phyloP scores from a whole-genome alignment of 2,329 filamentous ascomycete genomes.

The Paraphaeosphaeria minitans region DNA sequence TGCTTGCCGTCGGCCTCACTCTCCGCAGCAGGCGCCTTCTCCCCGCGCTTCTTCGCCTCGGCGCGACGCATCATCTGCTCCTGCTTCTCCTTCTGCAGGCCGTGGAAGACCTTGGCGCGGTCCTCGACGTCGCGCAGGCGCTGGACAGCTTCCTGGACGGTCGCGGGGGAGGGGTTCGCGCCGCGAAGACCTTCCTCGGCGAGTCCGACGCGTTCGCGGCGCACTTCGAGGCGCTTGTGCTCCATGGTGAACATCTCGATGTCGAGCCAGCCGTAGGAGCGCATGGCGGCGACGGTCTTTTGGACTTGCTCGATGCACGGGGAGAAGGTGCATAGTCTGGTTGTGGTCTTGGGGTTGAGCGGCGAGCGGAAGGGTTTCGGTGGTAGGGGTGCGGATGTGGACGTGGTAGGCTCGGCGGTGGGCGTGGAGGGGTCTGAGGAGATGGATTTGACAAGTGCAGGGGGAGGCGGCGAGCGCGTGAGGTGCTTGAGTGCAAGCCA shows the following conservation, averaged over 20 bases:
- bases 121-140: conserved; percentile 76
- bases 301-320: conserved; percentile 97
- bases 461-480: conserved; percentile 56
- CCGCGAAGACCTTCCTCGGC: conserved; percentile 70
- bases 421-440: conserved; percentile 45
- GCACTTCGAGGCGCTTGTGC: conserved; percentile 78
- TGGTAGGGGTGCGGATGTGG: conserved; percentile 10
- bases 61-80: conserved; percentile 52
- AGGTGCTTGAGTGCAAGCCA: conserved; percentile 80
- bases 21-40: conserved; percentile 29
- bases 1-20: conserved; percentile 28
- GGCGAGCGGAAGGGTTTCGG: conserved; percentile 50
- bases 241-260: conserved; percentile 92
- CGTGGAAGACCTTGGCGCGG: conserved; percentile 69
- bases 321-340: conserved; percentile 90
- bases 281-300: conserved; percentile 79
- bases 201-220: conserved; percentile 79
- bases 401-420: conserved; percentile 42
- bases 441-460: conserved; percentile 32
- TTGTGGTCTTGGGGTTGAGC: conserved; percentile 72
- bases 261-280: conserved; percentile 83
- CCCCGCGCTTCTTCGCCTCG: conserved; percentile 38
- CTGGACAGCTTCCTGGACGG: conserved; percentile 78
- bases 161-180: conserved; percentile 70
- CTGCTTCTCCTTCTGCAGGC: conserved; percentile 45